Base-by-base conservation (phyloP, 192 early-diverging fungal genomes). In the Fimicolochytrium jonesii region DNA sequence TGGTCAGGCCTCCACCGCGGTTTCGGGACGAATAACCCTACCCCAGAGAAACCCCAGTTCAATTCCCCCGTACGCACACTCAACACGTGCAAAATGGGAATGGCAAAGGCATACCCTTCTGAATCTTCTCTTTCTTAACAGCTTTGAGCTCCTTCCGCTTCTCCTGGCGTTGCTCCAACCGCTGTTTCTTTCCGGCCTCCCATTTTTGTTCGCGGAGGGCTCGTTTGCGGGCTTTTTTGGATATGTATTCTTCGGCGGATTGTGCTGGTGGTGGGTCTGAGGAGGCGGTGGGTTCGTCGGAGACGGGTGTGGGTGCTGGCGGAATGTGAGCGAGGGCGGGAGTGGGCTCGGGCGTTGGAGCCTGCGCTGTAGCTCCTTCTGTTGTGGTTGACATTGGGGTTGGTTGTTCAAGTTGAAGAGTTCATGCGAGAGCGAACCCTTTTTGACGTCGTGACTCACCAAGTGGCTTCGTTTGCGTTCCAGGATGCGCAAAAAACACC, bases 221-320 rank as follows among this genome's bases (percentile, higher is more conserved):
- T 29, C 80, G 83, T 57, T 95, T 95, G 30, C 75, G 82, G 17
- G 89, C 88, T 49, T 85, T 88, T 45, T 84, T 88, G 25, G 88
- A 81, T 5, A 92, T n/a, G n/a, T n/a, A n/a, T n/a, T n/a, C n/a
- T n/a, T n/a, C n/a, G n/a, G n/a, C n/a, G n/a, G 57, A 4, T 5
- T 4, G 10, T 10, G 55, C n/a, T 41, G 37, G 9, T 9, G 37
- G 9, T 41, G 37, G 37, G 9, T 41, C 37, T n/a, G n/a, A n/a
- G n/a, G n/a, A n/a, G n/a, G n/a, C n/a, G n/a, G n/a, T n/a, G n/a
- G n/a, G n/a, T n/a, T n/a, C n/a, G n/a, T n/a, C n/a, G n/a, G n/a
- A n/a, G n/a, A n/a, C n/a, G n/a, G n/a, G n/a, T n/a, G n/a, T n/a
- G n/a, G n/a, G n/a, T n/a, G n/a, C n/a, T n/a, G n/a, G n/a, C n/a